A percentile compares a stretch with the other conserved stretches of the same genome.
These are phyloP conservation scores for Tetrahymena elliotti DNA, from an alignment of 73 alveolate genomes.

Conservation along the genomic window DNA sequence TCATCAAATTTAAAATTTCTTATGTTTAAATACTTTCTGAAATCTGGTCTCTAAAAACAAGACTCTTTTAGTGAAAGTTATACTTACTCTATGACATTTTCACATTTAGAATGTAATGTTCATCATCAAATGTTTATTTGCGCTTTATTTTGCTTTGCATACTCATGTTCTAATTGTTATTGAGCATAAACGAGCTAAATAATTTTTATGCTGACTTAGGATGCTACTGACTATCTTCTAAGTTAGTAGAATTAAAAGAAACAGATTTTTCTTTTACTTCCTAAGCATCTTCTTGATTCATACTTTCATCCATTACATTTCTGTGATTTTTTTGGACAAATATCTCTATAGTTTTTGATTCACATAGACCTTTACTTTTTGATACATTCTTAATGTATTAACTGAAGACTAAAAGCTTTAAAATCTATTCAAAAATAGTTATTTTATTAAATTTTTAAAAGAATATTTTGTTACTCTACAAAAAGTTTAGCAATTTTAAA, in stretches of 20 bases:
- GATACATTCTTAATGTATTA: not conserved
- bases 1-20: not conserved
- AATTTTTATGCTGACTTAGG: not conserved
- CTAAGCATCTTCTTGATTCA: not conserved
- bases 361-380: not conserved
- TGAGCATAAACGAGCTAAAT: not conserved
- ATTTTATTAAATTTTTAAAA: no score
- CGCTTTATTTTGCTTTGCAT: not conserved
- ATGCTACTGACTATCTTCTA: not conserved
- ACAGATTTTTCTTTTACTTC: not conserved
- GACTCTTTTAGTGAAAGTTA: not conserved
- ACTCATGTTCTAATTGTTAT: no score
- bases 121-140: not conserved
- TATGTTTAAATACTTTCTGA: not conserved
- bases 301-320: not conserved
- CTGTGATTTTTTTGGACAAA: not conserved
- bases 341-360: not conserved
- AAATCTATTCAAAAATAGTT: not conserved
- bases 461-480: not conserved
- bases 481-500: not conserved
- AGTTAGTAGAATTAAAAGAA: not conserved
- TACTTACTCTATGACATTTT: not conserved
- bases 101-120: not conserved
- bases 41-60: not conserved
- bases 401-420: not conserved